A percentile compares a stretch with the other conserved stretches of the same genome.
These are phyloP conservation scores for Coniferiporia sulphurascens DNA, from an alignment of 1,284 basidiomycete genomes.

Conservation along the genomic window DNA sequence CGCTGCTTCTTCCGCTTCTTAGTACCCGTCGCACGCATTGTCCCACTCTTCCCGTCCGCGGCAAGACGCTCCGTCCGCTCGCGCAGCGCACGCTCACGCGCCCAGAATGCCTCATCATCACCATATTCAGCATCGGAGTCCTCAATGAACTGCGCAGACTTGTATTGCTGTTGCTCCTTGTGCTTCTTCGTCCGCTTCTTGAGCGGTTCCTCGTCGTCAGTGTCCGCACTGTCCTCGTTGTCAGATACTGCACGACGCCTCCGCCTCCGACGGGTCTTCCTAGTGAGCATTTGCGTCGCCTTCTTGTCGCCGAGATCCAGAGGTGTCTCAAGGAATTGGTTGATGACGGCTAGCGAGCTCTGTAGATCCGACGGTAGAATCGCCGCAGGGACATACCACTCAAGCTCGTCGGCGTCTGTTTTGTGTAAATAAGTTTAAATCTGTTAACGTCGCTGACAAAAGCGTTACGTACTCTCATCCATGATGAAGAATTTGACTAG, in stretches of 20 bases:
- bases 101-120: conserved; percentile 75
- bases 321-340: conserved; percentile 70
- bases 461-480: conserved; percentile 48
- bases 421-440: conserved; percentile 11
- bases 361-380: conserved; percentile 60
- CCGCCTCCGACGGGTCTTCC: conserved; percentile 48
- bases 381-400: conserved; percentile 76
- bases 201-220: conserved; percentile 39
- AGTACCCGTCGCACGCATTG: conserved; percentile 62
- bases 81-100: conserved; percentile 57
- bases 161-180: conserved; percentile 74
- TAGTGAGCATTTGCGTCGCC: conserved; percentile 57
- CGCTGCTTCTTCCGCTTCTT: conserved; percentile 50
- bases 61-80: conserved; percentile 46
- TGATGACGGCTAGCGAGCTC: conserved; percentile 63
- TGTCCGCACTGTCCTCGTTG: conserved; percentile 37
- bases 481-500: conserved; percentile 60
- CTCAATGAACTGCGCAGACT: conserved; percentile 85
- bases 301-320: conserved; percentile 74
- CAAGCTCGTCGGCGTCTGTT: conserved; percentile 62
- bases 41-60: conserved; percentile 39
- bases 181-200: conserved; percentile 52
- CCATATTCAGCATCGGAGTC: conserved; percentile 82
- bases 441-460: not conserved
- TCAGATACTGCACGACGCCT: conserved; percentile 43